These are phyloP conservation scores for Skeletonema potamos DNA, from an alignment of 108 stramenopile species.

Conservation along the genomic window DNA sequence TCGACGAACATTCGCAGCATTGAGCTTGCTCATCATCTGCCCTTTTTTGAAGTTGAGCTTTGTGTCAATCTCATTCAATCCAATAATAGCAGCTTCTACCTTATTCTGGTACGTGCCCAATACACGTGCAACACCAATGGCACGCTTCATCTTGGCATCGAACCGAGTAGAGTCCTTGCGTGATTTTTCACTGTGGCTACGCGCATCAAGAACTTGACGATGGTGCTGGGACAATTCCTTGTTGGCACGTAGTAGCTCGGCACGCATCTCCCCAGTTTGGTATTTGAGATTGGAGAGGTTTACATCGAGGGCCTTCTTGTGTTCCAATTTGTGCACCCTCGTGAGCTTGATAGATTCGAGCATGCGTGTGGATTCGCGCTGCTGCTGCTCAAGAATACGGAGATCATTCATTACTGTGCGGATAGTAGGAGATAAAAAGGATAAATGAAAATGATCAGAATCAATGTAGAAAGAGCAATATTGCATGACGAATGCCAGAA, in stretches of 20 bases:
- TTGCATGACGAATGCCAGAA: not conserved
- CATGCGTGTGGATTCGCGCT: conserved; percentile 73
- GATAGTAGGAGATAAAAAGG: not conserved
- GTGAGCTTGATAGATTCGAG: conserved; percentile 54
- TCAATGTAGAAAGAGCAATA: not conserved
- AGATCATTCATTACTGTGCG: conserved; percentile 74
- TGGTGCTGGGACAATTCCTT: conserved; percentile 56
- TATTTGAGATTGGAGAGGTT: conserved; percentile 70
- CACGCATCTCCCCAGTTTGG: conserved; percentile 67
- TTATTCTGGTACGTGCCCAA: conserved; percentile 44
- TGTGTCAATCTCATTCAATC: conserved; percentile 38
- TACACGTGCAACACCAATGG: conserved; percentile 46
- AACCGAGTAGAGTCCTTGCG: conserved; percentile 57
- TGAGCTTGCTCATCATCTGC: conserved; percentile 33
- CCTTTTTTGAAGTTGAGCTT: conserved; percentile 38
- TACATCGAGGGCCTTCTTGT: conserved; percentile 50
- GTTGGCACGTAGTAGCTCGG: conserved; percentile 52
- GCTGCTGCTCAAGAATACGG: conserved; percentile 78
- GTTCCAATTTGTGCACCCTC: conserved; percentile 61
- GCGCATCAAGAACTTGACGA: conserved; percentile 52
- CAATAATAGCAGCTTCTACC: conserved; percentile 49
- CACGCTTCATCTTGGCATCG: conserved; percentile 57
- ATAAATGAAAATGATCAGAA: not conserved
- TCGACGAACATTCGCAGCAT: conserved; percentile 16
- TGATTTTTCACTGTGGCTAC: conserved; percentile 34